phyloP scores from a whole-genome alignment of 345 rosid genomes.

The Psidium guajava region DNA sequence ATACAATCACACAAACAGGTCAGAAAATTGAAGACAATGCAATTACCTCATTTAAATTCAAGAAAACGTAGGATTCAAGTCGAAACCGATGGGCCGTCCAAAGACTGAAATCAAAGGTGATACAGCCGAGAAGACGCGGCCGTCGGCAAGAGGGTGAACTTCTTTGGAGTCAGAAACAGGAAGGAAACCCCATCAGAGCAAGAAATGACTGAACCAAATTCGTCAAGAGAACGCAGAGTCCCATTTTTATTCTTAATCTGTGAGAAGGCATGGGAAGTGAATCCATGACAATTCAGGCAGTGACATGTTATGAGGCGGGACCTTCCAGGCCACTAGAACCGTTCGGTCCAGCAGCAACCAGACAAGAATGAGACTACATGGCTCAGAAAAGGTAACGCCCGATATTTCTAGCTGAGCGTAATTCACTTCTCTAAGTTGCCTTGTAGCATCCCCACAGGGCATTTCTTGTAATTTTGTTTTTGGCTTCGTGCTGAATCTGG shows the following conservation, averaged over 20 bases:
- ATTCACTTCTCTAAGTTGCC: background rate
- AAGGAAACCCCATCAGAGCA: background rate
- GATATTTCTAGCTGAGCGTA: background rate
- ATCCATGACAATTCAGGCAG: background rate
- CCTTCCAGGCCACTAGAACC: background rate
- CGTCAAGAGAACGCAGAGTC: background rate
- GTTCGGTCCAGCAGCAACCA: background rate
- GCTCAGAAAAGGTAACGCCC: background rate
- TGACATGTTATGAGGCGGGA: background rate
- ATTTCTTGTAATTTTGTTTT: background rate
- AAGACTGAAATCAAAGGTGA: background rate
- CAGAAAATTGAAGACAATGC: background rate
- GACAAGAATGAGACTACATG: background rate
- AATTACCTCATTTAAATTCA: background rate
- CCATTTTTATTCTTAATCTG: background rate
- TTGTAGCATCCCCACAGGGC: background rate
- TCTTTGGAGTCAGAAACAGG: background rate
- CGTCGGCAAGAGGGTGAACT: background rate
- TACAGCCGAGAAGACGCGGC: background rate
- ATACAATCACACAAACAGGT: background rate
- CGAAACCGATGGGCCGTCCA: background rate
- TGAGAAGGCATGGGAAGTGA: background rate
- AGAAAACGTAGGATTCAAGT: background rate
- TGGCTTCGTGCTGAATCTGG: background rate
- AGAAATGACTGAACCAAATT: background rate